Evolutionary conservation across 1,284 basidiomycete species (phyloP), one percentile per base, ranked within the genome.

Genomic region (Hemileia vastatrix): DNA sequence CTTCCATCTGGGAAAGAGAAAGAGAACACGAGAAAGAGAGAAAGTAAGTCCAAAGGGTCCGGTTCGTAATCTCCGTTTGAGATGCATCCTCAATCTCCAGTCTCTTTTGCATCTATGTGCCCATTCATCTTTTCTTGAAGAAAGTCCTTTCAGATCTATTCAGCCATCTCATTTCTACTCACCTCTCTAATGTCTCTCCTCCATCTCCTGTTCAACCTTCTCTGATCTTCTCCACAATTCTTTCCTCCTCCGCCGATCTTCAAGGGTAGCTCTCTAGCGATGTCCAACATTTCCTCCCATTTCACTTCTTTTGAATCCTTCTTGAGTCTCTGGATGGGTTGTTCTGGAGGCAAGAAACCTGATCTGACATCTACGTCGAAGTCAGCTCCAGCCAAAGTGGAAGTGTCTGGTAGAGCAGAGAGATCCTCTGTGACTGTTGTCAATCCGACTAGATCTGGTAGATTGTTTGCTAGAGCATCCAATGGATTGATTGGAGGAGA

Each of bases 331-430:
- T 76, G 69, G 0, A 90, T 71, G 0, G 91, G 90, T 0, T 83
- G 81, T 33, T 86, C 82, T 0, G 88, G 87, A 0, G 93, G 92
- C 80, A 96, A 84, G 75, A 97, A 96, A 0, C 93, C 93, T 0
- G 90, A 90, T 21, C 85, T 81, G 1, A 88, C 89, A 73, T 94
- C 89, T 67, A 96, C 87, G 74, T 95, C 91, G 79, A 91, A 96
- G 79, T 96, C 92, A 73, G 92, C 89, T 2, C 88, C 87, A 13
- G 90, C 88, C 59, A 92, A 32, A n/a, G 57, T 44, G 19, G 83
- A 3, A 0, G 70, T 74, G 58, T 74, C 72, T 33, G 71, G 67
- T 52, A 72, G 36, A 40, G 36, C 36, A 40, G 36, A 40, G 15
- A 15, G 36, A 40, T 40, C 15, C 8, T 40, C 15, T 9, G 36